Base-by-base conservation (phyloP, 371 early-diverging fungal genomes). In the Phascolomyces articulosus region DNA sequence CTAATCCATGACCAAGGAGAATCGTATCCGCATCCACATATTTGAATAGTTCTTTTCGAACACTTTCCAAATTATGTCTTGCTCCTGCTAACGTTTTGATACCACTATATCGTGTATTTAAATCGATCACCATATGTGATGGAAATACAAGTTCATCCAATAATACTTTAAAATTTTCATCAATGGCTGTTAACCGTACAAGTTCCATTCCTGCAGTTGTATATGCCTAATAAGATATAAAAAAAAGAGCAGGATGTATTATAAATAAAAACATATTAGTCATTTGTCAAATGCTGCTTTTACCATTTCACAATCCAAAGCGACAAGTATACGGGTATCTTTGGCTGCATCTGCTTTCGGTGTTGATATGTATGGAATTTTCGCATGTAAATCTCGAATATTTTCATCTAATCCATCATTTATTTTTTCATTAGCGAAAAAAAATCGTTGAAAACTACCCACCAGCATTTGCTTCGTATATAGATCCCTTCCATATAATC, bases 41-140 rank as follows among this genome's bases (percentile, higher is more conserved):
- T 18, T 84, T 75, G 21, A 85, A 76, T 6, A 87, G 48, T 18
- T 68, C 72, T 18, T 72, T 64, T 21, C 85, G 65, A 6, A 82
- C 62, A 34, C 79, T 71, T 9, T 71, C 67, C 9, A 87, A 66
- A 57, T 77, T 72, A 62, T 75, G 69, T 27, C 76, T 80, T 3
- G 75, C 85, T 0, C 73, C 73, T 31, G 75, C 78, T 9, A 87
- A 40, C 2, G 85, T 85, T 20, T 73, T 77, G 13, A 87, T 80
- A n/a, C 87, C 87, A 67, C 86, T 85, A 49, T 70, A 87, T 1
- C 75, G 73, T 2, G 83, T 74, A 59, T 87, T 87, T 47, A 87
- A 57, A 67, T 87, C 87, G 21, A 85, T 63, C 56, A 87, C 69
- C 65, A 74, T 73, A 55, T 82, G 72, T 16, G 70, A 71, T 1